A percentile compares a stretch with the other conserved stretches of the same genome.
Evolutionary conservation across 83 land plant species (phyloP).

Genomic region (Diphasiastrum complanatum): DNA sequence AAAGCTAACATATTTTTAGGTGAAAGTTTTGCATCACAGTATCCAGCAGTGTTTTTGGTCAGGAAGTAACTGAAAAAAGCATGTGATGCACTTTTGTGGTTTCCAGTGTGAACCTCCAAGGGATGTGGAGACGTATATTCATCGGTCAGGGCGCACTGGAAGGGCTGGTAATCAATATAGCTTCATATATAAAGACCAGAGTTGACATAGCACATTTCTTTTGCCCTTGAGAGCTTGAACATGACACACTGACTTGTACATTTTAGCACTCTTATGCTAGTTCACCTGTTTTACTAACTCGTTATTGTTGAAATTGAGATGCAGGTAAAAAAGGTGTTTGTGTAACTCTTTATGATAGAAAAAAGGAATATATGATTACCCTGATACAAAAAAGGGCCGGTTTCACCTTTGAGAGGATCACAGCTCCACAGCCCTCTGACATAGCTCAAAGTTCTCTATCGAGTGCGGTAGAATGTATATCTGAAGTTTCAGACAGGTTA

Average conservation of each 20-base stretch:
- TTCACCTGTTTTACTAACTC: background rate
- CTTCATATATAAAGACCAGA: background rate
- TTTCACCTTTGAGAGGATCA: slow-evolving; percentile 76
- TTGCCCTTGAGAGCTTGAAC: background rate
- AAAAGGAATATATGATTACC: slow-evolving; percentile 54
- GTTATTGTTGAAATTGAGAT: background rate
- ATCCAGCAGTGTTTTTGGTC: no score
- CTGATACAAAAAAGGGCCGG: slow-evolving; percentile 91
- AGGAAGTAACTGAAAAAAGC: background rate
- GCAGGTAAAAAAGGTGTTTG: slow-evolving; percentile 90
- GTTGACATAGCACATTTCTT: background rate
- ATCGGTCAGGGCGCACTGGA: slow-evolving; percentile 96
- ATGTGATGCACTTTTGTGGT: background rate
- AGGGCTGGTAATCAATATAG: slow-evolving; percentile 69
- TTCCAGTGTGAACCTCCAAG: slow-evolving; percentile 90
- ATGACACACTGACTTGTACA: background rate
- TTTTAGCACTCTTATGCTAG: no score
- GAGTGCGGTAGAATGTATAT: slow-evolving; percentile 56
- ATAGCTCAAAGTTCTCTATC: slow-evolving; percentile 63
- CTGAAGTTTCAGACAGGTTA: slow-evolving; percentile 68
- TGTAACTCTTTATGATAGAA: slow-evolving; percentile 77
- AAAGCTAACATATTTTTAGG: background rate
- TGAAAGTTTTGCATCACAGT: no score
- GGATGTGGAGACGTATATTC: slow-evolving; percentile 97
- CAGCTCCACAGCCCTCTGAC: slow-evolving; percentile 87